These are phyloP conservation scores for Trichoderma hamatum DNA, from an alignment of 2,329 filamentous ascomycete genomes.

Conservation along the genomic window DNA sequence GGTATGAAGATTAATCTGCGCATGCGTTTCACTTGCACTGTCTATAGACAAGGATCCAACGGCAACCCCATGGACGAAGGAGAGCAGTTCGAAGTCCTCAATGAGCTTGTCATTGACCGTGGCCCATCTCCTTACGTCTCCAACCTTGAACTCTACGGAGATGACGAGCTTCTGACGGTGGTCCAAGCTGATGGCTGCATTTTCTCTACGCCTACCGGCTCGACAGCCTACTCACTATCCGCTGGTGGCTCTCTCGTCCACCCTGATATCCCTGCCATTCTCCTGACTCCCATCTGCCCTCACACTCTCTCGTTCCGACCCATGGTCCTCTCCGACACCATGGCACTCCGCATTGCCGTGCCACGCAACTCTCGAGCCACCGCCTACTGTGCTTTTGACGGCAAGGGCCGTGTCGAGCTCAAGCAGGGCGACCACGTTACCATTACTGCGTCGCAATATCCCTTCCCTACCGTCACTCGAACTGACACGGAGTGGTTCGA, in stretches of 20 bases:
- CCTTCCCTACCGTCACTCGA: constrained; percentile 93
- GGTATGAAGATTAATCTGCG: constrained; percentile 97
- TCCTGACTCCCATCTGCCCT: constrained; percentile 95
- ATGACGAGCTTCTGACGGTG: constrained; percentile 91
- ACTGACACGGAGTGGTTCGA: constrained; percentile 95
- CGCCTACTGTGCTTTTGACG: constrained; percentile 96
- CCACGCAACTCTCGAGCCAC: constrained; percentile 85
- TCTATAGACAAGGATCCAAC: constrained; percentile 68
- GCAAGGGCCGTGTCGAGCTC: constrained; percentile 92
- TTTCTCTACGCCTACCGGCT: constrained; percentile 93
- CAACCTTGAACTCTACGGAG: constrained; percentile 92
- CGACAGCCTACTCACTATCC: constrained; percentile 93
- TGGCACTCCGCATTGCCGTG: constrained; percentile 86
- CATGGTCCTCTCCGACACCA: constrained; percentile 95
- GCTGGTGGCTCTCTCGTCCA: constrained; percentile 95
- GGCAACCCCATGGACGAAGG: constrained; percentile 71
- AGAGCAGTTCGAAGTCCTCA: constrained; percentile 96
- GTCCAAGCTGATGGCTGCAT: constrained; percentile 98
- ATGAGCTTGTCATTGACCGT: constrained; percentile 97
- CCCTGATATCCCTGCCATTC: constrained; percentile 93
- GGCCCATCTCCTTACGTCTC: constrained; percentile 97
- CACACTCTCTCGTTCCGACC: constrained; percentile 96
- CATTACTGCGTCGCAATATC: constrained; percentile 93
- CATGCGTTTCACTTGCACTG: constrained; percentile 98
- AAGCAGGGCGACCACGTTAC: constrained; percentile 94